Evolutionary conservation across 1,284 basidiomycete genomes (phyloP).

Genomic region (Sporisorium graminicola): DNA sequence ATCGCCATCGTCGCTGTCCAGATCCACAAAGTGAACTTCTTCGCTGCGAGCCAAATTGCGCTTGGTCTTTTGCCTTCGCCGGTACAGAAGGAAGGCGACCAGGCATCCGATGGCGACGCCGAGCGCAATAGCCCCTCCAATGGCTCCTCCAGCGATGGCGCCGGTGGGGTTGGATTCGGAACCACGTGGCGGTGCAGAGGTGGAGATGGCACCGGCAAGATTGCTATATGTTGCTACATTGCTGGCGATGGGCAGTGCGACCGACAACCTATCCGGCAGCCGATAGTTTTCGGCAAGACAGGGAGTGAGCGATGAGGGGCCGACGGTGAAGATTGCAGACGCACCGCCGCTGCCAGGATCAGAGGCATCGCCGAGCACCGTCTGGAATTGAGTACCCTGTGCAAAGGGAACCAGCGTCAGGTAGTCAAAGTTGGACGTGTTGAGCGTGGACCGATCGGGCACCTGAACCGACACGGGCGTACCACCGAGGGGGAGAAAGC

Average conservation of each 20-base stretch:
- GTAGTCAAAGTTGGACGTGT: slow-evolving; percentile 49
- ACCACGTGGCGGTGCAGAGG: neutral
- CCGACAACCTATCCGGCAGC: slow-evolving; percentile 15
- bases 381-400: slow-evolving; percentile 52
- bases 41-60: slow-evolving; percentile 50
- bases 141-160: slow-evolving; percentile 58
- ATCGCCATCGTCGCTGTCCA: slow-evolving; percentile 57
- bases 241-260: slow-evolving; percentile 32
- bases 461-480: slow-evolving; percentile 44
- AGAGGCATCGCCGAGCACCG: slow-evolving; percentile 45
- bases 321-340: slow-evolving; percentile 43
- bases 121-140: slow-evolving; percentile 56
- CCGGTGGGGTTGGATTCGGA: slow-evolving; percentile 23
- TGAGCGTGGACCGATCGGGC: slow-evolving; percentile 34
- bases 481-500: slow-evolving; percentile 42
- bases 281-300: slow-evolving; percentile 32
- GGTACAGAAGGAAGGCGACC: slow-evolving; percentile 47
- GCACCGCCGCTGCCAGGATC: slow-evolving; percentile 54
- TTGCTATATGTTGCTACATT: slow-evolving; percentile 45
- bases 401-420: slow-evolving; percentile 39
- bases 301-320: slow-evolving; percentile 10
- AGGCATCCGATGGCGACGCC: slow-evolving; percentile 45
- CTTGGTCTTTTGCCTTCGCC: slow-evolving; percentile 47
- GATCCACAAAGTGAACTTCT: slow-evolving; percentile 56
- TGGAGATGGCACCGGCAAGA: slow-evolving; percentile 48